Percentiles rank a stretch among this genome's conserved stretches.
These are phyloP conservation scores for Vitis rupestris DNA, from an alignment of 164 flowering plant species.

Conservation along the genomic window DNA sequence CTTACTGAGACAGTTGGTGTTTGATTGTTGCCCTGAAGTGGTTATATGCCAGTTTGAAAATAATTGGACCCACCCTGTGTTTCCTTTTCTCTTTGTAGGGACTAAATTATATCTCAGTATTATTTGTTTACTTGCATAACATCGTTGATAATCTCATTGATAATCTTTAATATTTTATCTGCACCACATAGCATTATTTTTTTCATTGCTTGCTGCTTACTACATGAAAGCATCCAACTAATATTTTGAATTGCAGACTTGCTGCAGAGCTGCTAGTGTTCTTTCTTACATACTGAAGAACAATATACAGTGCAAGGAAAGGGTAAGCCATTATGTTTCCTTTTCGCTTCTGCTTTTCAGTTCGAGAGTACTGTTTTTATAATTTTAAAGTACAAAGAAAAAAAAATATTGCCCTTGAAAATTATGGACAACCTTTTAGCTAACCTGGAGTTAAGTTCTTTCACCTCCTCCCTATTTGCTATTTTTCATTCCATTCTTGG, in stretches of 20 bases:
- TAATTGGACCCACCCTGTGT: neutral
- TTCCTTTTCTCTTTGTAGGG: neutral
- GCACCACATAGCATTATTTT: neutral
- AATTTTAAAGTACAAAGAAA: too few relatives aligned
- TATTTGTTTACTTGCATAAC: too few relatives aligned
- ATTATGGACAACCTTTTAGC: conserved; percentile 1
- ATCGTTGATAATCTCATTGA: neutral
- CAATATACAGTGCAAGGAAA: conserved; percentile 83
- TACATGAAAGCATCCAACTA: conserved; percentile 6
- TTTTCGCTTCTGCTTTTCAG: neutral
- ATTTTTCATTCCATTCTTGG: neutral
- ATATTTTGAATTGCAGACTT: conserved; percentile 55
- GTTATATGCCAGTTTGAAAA: too few relatives aligned
- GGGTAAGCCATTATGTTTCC: conserved; percentile 38
- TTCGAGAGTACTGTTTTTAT: neutral
- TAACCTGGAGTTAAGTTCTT: neutral
- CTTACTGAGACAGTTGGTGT: too few relatives aligned
- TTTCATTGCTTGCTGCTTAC: conserved; percentile 3
- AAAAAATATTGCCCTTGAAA: neutral
- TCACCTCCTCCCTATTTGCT: neutral
- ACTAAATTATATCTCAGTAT: too few relatives aligned
- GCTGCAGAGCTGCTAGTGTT: conserved; percentile 93
- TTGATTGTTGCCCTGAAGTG: too few relatives aligned
- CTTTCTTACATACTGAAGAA: conserved; percentile 84
- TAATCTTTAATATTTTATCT: neutral